Conservation (phyloP, 768 basidiomycete genomes). For the Leccinum variicolor region DNA sequence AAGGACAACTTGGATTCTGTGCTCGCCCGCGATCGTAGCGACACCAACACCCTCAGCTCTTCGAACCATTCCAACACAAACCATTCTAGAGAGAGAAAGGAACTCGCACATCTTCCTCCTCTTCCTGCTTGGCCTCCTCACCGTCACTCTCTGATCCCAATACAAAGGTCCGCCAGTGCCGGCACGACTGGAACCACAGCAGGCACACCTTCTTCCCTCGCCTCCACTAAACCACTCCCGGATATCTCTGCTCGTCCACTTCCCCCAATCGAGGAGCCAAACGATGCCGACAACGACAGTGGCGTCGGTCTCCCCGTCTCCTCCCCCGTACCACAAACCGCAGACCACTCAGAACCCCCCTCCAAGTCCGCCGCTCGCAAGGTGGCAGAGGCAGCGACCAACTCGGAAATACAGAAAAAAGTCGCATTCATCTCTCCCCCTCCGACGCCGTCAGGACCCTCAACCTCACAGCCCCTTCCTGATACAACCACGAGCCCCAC, state of each 20-base stretch:
- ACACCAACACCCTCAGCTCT: conserved; percentile 32
- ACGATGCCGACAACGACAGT: conserved; percentile 33
- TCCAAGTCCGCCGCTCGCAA: conserved; percentile 36
- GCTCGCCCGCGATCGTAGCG: conserved; percentile 29
- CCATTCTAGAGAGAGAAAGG: conserved; percentile 49
- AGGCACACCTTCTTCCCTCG: conserved; percentile 43
- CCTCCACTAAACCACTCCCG: conserved; percentile 69
- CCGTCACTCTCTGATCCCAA: conserved; percentile 25
- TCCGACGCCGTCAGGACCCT: conserved; percentile 57
- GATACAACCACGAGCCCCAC: conserved; percentile 39
- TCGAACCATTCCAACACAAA: conserved; percentile 22
- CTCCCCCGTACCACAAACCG: conserved; percentile 25
- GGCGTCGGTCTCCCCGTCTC: conserved; percentile 35
- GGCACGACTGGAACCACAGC: conserved; percentile 33
- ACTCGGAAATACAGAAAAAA: conserved; percentile 68
- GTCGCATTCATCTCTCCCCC: conserved; percentile 85
- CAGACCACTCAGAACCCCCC: conserved; percentile 21
- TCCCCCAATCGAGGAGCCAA: conserved; percentile 45
- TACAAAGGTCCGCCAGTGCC: conserved; percentile 27
- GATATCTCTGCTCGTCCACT: conserved; percentile 53
- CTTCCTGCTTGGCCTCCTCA: conserved; percentile 67
- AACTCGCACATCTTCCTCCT: conserved; percentile 53
- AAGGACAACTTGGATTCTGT: conserved; percentile 21
- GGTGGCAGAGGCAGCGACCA: conserved; percentile 31
- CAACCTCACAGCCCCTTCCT: conserved; percentile 48